Percentiles rank a stretch among this genome's conserved stretches.
Conservation (phyloP, 306 rosid genomes). For the Astragalus membranaceus region DNA sequence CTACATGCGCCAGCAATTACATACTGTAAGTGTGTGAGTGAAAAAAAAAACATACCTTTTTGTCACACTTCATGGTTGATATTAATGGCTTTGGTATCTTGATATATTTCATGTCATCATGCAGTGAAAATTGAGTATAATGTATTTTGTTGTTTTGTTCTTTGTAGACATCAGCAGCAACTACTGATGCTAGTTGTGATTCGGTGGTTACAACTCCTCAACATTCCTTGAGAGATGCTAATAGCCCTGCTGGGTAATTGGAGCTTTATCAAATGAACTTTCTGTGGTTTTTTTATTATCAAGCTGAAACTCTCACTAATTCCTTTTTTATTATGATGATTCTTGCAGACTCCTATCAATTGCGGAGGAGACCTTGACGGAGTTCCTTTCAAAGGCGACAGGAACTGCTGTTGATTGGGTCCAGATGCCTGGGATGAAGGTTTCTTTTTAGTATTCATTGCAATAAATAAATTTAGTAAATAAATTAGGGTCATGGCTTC, state of each 20-base stretch:
- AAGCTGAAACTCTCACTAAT: background rate
- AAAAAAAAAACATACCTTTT: background rate
- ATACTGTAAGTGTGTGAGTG: conserved; percentile 54
- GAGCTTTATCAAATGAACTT: background rate
- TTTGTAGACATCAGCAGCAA: conserved; percentile 66
- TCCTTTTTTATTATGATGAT: background rate
- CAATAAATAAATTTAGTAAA: background rate
- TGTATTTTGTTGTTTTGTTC: conserved; percentile 9
- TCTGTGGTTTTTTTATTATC: background rate
- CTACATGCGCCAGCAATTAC: conserved; percentile 82
- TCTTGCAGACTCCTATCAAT: conserved; percentile 87
- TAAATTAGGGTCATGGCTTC: background rate
- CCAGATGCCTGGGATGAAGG: conserved; percentile 99
- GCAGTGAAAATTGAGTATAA: background rate
- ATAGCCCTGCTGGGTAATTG: conserved; percentile 94
- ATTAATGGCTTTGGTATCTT: background rate
- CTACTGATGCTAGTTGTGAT: conserved; percentile 88
- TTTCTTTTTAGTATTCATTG: conserved; percentile 14
- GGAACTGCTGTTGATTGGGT: conserved; percentile 99
- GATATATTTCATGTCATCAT: background rate
- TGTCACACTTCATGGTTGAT: background rate
- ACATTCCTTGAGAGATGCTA: conserved; percentile 76
- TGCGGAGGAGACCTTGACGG: conserved; percentile 98
- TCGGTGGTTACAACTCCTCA: conserved; percentile 88
- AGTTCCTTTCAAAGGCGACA: conserved; percentile 99